These are phyloP conservation scores for Nothophoma quercina DNA, from an alignment of 2,329 filamentous ascomycete genomes.

Conservation along the genomic window DNA sequence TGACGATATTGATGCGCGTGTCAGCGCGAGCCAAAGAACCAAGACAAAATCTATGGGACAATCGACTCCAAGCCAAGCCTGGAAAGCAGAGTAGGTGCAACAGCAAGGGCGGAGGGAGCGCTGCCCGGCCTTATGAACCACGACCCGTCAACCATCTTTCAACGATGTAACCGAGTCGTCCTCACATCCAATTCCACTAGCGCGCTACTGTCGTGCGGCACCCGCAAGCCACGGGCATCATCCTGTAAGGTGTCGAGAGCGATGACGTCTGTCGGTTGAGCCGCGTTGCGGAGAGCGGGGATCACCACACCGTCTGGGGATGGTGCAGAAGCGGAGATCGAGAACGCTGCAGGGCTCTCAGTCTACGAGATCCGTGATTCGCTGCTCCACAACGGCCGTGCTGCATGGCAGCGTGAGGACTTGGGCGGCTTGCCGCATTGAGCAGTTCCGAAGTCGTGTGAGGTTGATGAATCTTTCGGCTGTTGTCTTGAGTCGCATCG, in stretches of 20 bases:
- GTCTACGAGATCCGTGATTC: constrained; percentile 9
- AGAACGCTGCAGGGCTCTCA: neutral
- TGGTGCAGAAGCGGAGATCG: constrained; percentile 5
- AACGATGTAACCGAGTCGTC: constrained; percentile 10
- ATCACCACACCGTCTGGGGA: constrained; percentile 11
- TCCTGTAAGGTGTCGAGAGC: constrained; percentile 1
- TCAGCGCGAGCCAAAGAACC: constrained; percentile 10
- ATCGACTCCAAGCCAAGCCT: constrained; percentile 2
- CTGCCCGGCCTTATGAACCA: constrained; percentile 11
- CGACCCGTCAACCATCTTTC: constrained; percentile 1
- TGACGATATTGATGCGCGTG: constrained; percentile 1
- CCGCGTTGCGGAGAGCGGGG: constrained; percentile 21
- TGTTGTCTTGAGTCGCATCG: constrained; percentile 9
- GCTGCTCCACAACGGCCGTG: constrained; percentile 14
- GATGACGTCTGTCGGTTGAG: constrained; percentile 17
- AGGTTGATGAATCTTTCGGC: constrained; percentile 11
- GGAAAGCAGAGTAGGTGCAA: constrained; percentile 2
- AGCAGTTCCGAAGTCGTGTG: constrained; percentile 5
- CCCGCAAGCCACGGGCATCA: constrained; percentile 10
- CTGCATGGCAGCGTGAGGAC: neutral
- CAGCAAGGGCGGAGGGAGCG: neutral
- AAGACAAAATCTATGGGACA: constrained; percentile 2
- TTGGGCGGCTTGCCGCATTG: constrained; percentile 5
- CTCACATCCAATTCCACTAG: constrained; percentile 9
- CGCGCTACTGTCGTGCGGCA: constrained; percentile 5